Evolutionary conservation across 2,329 filamentous ascomycete species (phyloP), one percentile per base, ranked within the genome.

Genomic region (Fusarium xylarioides): DNA sequence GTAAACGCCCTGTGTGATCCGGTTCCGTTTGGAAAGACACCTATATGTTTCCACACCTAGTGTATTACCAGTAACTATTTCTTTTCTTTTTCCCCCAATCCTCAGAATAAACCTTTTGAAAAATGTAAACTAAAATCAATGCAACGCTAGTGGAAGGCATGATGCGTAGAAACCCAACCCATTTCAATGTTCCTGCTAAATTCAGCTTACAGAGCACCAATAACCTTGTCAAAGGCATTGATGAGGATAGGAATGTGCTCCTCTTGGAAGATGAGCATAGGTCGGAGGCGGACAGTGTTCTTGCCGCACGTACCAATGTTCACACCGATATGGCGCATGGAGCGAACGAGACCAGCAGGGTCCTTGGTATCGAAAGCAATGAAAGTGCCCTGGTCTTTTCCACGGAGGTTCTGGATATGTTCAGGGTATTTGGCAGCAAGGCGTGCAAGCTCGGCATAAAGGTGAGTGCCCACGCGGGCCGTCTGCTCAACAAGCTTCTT

Each of bases 211-310:
- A 77, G 61, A 63, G 71, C 52, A 55, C 74, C 76, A 56, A 79
- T 68, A 42, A 79, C 78, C 68, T 80, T 79, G 63, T 80, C 77
- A 54, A 80, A 68, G 19, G 76, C 74, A 37, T 68, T 68, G 56
- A 80, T 66, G 23, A 80, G 73, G 65, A 79, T 66, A 26, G 78
- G 73, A 53, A 79, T 90, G 82, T 94, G 92, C 79, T 89, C 85
- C 82, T 90, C 88, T 85, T 93, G 90, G 86, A 95, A 95, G 78
- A 95, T 90, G 77, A 95, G 84, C 93, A 95, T 95, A 15, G 93
- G 93, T 75, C 93, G 86, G 80, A 95, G 83, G 66, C 93, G 84
- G 26, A 95, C 91, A 19, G 93, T 92, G 70, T 82, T 84, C 80
- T 87, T 87, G 35, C 93, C 93, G 76, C 88, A 90, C n/a, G 92